phyloP scores from a whole-genome alignment of 1,284 basidiomycete species.

The Rhodotorula glutinis region DNA sequence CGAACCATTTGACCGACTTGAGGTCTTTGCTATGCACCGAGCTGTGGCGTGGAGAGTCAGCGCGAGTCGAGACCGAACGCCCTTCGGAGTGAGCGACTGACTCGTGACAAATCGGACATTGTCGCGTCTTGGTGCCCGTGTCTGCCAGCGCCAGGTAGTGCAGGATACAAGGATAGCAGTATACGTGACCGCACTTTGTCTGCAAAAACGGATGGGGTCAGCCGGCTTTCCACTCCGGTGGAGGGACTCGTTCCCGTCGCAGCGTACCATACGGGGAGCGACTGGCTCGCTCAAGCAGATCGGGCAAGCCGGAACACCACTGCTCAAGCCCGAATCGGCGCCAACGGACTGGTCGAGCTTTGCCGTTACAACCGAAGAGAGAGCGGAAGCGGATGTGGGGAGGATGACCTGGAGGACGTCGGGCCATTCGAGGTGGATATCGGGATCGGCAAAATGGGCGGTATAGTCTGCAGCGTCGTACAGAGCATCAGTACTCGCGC shows the following conservation, averaged over 20 bases:
- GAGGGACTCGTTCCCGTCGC: neutral
- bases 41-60: constrained; percentile 27
- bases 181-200: constrained; percentile 40
- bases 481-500: no score
- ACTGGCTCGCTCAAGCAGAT: constrained; percentile 90
- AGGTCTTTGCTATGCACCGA: constrained; percentile 82
- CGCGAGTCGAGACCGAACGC: no score
- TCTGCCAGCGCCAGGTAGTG: constrained; percentile 68
- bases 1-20: constrained; percentile 72
- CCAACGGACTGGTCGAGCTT: constrained; percentile 46
- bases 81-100: neutral
- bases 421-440: constrained; percentile 74
- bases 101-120: constrained; percentile 95
- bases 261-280: constrained; percentile 83
- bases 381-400: constrained; percentile 59
- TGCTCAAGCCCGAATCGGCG: neutral
- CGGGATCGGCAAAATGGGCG: constrained; percentile 83
- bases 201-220: neutral
- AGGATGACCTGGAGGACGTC: constrained; percentile 94
- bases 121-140: constrained; percentile 72
- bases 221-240: neutral
- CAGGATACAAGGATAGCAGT: constrained; percentile 74
- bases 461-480: constrained; percentile 69
- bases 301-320: constrained; percentile 65
- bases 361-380: constrained; percentile 35